Conservation (phyloP, 106 monocot species). For the Dendrobium chrysotoxum region DNA sequence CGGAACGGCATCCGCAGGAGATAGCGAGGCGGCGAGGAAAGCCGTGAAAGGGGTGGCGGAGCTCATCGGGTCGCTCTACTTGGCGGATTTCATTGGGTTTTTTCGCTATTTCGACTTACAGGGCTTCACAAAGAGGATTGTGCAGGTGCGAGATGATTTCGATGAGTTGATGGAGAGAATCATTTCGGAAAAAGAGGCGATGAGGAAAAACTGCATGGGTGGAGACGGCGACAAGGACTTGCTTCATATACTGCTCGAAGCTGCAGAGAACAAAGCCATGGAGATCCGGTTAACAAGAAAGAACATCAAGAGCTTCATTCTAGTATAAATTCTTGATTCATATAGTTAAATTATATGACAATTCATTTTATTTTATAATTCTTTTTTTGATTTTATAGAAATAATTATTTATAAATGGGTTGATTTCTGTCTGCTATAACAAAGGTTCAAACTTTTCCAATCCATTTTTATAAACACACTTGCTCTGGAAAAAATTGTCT, state of each 20-base stretch:
- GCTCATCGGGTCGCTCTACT: no score
- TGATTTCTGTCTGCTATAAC: no score
- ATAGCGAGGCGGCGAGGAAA: conserved; percentile 26
- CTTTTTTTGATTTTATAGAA: neutral
- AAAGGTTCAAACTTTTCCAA: neutral
- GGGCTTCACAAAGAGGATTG: no score
- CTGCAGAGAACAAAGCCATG: conserved; percentile 25
- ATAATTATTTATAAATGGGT: no score
- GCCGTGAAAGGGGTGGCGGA: conserved; percentile 17
- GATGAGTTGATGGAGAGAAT: neutral
- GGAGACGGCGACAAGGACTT: conserved; percentile 14
- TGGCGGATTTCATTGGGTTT: no score
- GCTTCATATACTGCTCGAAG: conserved; percentile 42
- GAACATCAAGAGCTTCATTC: conserved; percentile 48
- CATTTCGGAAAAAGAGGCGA: conserved; percentile 3
- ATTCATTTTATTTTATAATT: neutral
- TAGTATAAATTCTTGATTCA: conserved; percentile 12
- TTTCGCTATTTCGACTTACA: no score
- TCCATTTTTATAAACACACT: neutral
- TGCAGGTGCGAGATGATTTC: neutral
- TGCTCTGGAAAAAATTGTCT: no score
- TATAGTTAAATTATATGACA: no score
- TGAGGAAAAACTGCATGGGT: neutral
- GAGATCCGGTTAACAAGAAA: conserved; percentile 46
- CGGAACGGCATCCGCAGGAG: neutral